Evolutionary conservation across 2,329 filamentous ascomycete genomes (phyloP).

Genomic region (Colletotrichum aenigma): DNA sequence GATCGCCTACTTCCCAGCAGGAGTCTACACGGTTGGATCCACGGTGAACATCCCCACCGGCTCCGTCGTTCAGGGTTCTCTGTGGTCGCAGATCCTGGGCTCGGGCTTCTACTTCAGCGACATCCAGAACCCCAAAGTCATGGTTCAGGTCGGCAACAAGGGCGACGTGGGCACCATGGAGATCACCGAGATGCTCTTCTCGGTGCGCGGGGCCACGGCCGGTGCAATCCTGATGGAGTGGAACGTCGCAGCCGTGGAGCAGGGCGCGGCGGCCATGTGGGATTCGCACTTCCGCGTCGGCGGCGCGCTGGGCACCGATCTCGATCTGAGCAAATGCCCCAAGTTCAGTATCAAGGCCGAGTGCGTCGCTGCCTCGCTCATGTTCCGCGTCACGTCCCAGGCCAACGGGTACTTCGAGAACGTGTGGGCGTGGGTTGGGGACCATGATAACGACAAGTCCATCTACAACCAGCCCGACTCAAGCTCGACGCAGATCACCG

Average conservation of each 20-base stretch:
- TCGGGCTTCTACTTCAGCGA: conserved; percentile 63
- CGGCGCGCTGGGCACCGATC: conserved; percentile 53
- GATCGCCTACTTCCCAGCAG: conserved; percentile 28
- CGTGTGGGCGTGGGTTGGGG: conserved; percentile 70
- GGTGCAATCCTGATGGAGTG: conserved; percentile 75
- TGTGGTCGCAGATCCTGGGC: conserved; percentile 71
- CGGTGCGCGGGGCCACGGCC: conserved; percentile 68
- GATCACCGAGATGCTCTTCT: conserved; percentile 71
- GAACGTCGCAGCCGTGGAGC: conserved; percentile 62
- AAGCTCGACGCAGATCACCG: conserved; percentile 23
- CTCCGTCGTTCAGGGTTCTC: conserved; percentile 70
- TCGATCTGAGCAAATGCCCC: conserved; percentile 46
- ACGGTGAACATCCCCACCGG: conserved; percentile 57
- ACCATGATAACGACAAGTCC: conserved; percentile 41
- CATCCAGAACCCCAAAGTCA: conserved; percentile 63
- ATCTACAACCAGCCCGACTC: neutral
- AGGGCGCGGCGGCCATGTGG: conserved; percentile 43
- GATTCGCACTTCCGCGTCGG: conserved; percentile 38
- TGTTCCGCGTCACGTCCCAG: conserved; percentile 45
- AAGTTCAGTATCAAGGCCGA: conserved; percentile 32
- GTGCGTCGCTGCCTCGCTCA: conserved; percentile 47
- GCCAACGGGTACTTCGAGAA: conserved; percentile 55
- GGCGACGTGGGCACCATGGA: conserved; percentile 69
- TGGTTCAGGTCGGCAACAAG: conserved; percentile 67
- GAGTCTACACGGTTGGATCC: conserved; percentile 25